Evolutionary conservation across 768 basidiomycete genomes (phyloP), one percentile per base, ranked within the genome.

Genomic region (Inosperma sp.): DNA sequence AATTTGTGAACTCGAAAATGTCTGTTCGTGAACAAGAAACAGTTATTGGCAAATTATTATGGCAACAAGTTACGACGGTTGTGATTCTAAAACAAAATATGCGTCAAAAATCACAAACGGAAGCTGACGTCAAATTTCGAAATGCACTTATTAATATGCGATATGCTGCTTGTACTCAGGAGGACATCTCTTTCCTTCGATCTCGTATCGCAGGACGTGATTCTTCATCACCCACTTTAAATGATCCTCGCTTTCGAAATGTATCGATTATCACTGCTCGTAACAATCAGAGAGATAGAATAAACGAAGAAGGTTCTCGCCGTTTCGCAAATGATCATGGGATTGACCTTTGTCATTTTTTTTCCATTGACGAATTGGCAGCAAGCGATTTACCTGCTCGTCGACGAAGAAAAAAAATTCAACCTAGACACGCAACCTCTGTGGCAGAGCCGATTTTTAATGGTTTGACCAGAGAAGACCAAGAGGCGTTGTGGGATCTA

Each of bases 201-300:
- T 54, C 62, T 8, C 5, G 55, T 25, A 48, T 67, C 7, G 55
- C 57, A 10, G 51, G 58, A 8, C 26, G 10, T 22, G 13, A 42
- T 17, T 39, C 37, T 25, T 44, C 42, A 6, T 8, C 33, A 26
- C 45, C 55, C 8, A 54, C 41, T 9, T 29, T 68, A 4, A 40
- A 25, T 40, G 31, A 62, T 29, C 22, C 35, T 2, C 16, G 52
- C 1, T 68, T 67, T 42, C 21, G 61, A 33, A 48, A 68, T 62
- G 63, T 66, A 0, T 63, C 70, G 5, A 59, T 71, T 4, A 72
- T 74, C 27, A 68, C 69, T 19, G 49, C 59, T 5, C 49, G 35
- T 9, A 67, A 71, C 56, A 21, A 43, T 10, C 56, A 65, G 7
- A 62, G 62, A 41, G 69, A 71, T 55, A 47, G 53, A 19, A 59